Evolutionary conservation across 108 stramenopile genomes (phyloP), one percentile per base, ranked within the genome.

Genomic region (Skeletonema potamos): DNA sequence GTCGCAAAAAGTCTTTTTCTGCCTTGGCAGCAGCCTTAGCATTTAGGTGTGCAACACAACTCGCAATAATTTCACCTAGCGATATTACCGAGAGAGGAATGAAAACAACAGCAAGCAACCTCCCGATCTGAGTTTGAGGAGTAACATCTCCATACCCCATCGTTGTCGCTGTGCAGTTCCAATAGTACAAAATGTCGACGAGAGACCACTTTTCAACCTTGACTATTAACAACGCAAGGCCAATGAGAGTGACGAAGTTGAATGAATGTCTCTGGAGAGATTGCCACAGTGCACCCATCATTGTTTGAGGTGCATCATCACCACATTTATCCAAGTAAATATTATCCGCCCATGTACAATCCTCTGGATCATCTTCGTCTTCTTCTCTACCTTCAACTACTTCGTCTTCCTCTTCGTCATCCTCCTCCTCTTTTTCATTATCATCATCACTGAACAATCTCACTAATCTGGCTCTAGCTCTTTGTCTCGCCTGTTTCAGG

Each of bases 1-100:
- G 54, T 4, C 75, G 59, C 70, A 56, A 58, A 34, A 82, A 51
- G 24, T 70, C 43, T 32, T 70, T 77, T 27, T 84, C 54, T n/a
- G 33, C 71, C 28, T 48, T 61, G 13, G 73, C 71, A 39, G 68
- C 62, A 44, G 66, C 57, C 26, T 24, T 33, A 24, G 79, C 74
- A 33, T 86, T 73, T 22, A 85, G 79, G 7, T 48, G 54, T 87
- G 87, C 58, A 80, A 67, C 41, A 81, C 70, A 32, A 22, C 54
- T 55, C 9, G 88, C 87, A 6, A 88, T 57, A 12, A 76, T 81
- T 26, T 83, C 64, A 28, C 89, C 87, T 54, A 87, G 64, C 6
- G 84, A 73, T 3, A 75, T 87, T 3, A 91, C 92, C 4, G 84
- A 73, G 4, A 88, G 34, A 29, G 86, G 87, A 44, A 91, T 84